A percentile compares a stretch with the other conserved stretches of the same genome.
phyloP scores from a whole-genome alignment of 2,329 filamentous ascomycete genomes.

The Dactylellina leptospora region DNA sequence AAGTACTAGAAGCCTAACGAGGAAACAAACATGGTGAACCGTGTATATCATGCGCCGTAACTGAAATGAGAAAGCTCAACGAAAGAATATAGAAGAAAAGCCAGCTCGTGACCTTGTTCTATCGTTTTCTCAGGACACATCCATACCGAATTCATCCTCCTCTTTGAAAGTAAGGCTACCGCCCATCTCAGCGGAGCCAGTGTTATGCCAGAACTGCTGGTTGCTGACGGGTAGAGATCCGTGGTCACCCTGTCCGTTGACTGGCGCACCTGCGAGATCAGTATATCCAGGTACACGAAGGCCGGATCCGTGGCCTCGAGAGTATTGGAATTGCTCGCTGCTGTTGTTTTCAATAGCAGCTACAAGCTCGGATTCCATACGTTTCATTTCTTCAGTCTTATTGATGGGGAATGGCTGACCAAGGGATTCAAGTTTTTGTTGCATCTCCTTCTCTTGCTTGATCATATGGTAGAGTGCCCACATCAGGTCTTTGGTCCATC shows the following conservation, averaged over 20 bases:
- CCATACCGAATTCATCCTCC: constrained; percentile 92
- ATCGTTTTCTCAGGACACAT: constrained; percentile 66
- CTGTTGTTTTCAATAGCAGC: constrained; percentile 82
- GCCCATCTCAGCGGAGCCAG: constrained; percentile 60
- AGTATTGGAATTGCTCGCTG: constrained; percentile 79
- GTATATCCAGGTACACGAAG: constrained; percentile 93
- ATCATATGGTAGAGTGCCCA: constrained; percentile 92
- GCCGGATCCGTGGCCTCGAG: constrained; percentile 81
- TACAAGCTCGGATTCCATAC: constrained; percentile 92
- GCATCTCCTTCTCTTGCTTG: constrained; percentile 71
- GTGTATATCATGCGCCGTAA: constrained; percentile 51
- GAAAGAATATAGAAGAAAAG: constrained; percentile 43
- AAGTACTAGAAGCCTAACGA: constrained; percentile 27
- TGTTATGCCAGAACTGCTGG: constrained; percentile 76
- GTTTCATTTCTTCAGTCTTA: constrained; percentile 87
- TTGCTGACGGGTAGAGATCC: constrained; percentile 69
- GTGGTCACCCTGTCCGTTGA: constrained; percentile 62
- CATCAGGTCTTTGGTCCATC: constrained; percentile 97
- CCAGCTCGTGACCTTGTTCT: constrained; percentile 58
- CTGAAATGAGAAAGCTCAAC: constrained; percentile 50
- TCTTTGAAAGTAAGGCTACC: constrained; percentile 83
- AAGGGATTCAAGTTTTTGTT: constrained; percentile 76
- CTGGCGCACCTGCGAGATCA: constrained; percentile 82
- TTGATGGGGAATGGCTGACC: constrained; percentile 82
- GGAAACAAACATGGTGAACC: constrained; percentile 34